These are phyloP conservation scores for Stemphylium vesicarium DNA, from an alignment of 2,329 filamentous ascomycete species.

Conservation along the genomic window DNA sequence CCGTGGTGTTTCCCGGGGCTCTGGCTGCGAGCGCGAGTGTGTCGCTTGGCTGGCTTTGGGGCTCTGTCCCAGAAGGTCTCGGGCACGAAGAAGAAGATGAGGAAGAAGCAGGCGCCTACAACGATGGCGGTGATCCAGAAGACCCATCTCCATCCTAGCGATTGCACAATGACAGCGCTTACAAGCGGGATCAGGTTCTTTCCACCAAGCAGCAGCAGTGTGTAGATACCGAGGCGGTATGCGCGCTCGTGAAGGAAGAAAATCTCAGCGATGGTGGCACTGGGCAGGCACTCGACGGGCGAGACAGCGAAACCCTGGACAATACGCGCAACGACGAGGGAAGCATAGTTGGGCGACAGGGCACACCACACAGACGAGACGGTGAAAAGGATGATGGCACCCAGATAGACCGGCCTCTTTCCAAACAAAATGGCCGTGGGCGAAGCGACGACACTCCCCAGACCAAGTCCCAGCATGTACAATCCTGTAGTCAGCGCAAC, in stretches of 20 bases:
- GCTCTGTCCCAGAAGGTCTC: constrained; percentile 96
- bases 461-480: constrained; percentile 90
- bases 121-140: constrained; percentile 89
- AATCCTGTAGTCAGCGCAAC: constrained; percentile 89
- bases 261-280: constrained; percentile 93
- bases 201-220: constrained; percentile 82
- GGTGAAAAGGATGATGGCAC: constrained; percentile 78
- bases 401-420: constrained; percentile 88
- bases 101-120: constrained; percentile 70
- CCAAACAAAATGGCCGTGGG: constrained; percentile 91
- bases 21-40: constrained; percentile 40
- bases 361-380: constrained; percentile 83
- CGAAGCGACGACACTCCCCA: constrained; percentile 83
- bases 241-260: constrained; percentile 95
- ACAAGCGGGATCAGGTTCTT: constrained; percentile 91
- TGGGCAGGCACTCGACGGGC: constrained; percentile 89
- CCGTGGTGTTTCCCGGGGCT: constrained; percentile 39
- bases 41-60: constrained; percentile 59
- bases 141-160: constrained; percentile 84
- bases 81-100: constrained; percentile 89
- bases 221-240: constrained; percentile 93
- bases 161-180: constrained; percentile 82
- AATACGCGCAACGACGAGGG: constrained; percentile 79
- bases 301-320: constrained; percentile 89
- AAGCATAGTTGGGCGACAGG: constrained; percentile 78